Conservation (phyloP, 176 grass and related monocot genomes). For the Eragrostis nindensis region DNA sequence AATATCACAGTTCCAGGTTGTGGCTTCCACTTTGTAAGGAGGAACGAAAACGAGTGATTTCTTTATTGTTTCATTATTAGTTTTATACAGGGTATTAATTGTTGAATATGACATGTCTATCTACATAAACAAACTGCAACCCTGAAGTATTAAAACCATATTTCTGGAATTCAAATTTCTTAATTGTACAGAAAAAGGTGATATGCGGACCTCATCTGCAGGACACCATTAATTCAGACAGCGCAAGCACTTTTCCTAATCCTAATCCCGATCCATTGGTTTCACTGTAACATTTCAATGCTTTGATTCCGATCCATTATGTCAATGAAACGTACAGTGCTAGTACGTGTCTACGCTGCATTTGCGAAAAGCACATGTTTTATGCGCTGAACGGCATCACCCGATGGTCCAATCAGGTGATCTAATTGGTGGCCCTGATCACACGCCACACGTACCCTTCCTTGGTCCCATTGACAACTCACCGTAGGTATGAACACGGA, state of each 20-base stretch:
- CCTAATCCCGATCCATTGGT: neutral
- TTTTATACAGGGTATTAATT: neutral
- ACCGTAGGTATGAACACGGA: neutral
- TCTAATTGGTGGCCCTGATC: neutral
- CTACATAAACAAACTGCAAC: neutral
- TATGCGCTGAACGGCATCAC: neutral
- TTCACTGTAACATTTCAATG: neutral
- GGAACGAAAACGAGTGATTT: neutral
- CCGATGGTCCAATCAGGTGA: neutral
- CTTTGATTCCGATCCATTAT: neutral
- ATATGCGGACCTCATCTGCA: neutral
- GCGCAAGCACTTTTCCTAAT: neutral
- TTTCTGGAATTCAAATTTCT: neutral
- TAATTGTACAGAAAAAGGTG: no score
- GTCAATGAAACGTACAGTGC: neutral
- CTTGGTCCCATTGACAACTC: neutral
- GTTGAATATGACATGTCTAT: neutral
- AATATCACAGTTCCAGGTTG: neutral
- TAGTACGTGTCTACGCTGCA: neutral
- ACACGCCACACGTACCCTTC: neutral
- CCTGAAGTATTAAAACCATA: neutral
- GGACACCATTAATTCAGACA: neutral
- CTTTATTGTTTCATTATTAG: neutral
- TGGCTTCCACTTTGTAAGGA: neutral
- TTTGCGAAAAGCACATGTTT: neutral